phyloP scores from a whole-genome alignment of 148 eudicot species.

The Spergularia bocconei region DNA sequence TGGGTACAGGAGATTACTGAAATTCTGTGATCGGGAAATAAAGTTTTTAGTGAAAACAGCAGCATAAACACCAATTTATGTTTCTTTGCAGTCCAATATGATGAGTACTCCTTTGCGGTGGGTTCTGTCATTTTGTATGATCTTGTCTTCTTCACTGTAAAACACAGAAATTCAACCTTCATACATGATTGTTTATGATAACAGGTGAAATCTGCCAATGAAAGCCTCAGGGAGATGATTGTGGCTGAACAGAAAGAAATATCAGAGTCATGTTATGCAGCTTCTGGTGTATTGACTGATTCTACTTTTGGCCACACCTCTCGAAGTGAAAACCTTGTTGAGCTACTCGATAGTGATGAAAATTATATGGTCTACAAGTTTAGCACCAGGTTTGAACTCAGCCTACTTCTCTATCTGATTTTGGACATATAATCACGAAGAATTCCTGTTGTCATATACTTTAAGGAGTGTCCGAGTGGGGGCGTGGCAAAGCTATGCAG shows the following conservation, averaged over 20 bases:
- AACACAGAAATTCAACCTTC: neutral
- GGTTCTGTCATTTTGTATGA: neutral
- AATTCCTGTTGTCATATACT: neutral
- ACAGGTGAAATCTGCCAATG: constrained; percentile 54
- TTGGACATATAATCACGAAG: neutral
- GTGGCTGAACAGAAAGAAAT: constrained; percentile 49
- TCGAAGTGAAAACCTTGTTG: constrained; percentile 67
- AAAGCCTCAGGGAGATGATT: constrained; percentile 55
- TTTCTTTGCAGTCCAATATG: neutral
- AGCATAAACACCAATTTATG: neutral
- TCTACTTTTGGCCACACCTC: constrained; percentile 59
- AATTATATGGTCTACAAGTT: constrained; percentile 56
- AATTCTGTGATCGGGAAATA: neutral
- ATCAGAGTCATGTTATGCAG: constrained; percentile 54
- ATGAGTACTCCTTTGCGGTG: neutral
- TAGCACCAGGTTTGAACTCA: constrained; percentile 43
- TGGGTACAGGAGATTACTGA: neutral
- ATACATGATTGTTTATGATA: neutral
- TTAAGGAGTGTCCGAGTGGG: too few relatives aligned
- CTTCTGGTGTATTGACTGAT: constrained; percentile 59
- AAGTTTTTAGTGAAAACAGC: neutral
- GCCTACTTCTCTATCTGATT: neutral
- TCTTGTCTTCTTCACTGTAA: neutral
- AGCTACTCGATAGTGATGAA: constrained; percentile 52
- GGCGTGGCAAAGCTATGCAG: too few relatives aligned